Conservation (phyloP, 768 basidiomycete species). For the Trametes cinnabarina region DNA sequence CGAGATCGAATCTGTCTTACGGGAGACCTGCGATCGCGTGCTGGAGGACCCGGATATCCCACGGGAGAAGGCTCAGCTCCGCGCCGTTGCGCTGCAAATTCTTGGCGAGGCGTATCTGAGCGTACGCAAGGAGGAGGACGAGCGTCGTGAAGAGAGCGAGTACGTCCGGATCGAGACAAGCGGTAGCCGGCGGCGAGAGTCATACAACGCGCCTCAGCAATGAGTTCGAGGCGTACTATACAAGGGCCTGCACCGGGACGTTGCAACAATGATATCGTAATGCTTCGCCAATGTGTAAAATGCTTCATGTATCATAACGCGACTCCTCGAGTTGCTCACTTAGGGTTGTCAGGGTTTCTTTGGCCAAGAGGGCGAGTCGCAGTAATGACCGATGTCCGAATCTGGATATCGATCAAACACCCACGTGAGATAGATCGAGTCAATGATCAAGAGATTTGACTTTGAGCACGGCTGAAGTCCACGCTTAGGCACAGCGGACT, state of each 20-base stretch:
- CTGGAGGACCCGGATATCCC: conserved; percentile 56
- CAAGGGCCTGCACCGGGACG: too few relatives aligned
- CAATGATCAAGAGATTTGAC: background rate
- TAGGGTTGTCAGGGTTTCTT: too few relatives aligned
- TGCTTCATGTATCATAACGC: too few relatives aligned
- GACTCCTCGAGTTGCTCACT: too few relatives aligned
- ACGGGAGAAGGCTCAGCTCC: conserved; percentile 58
- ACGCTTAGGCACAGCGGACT: background rate
- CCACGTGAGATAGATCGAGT: conserved; percentile 7
- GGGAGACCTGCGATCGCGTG: conserved; percentile 84
- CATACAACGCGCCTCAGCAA: conserved; percentile 10
- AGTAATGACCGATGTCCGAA: too few relatives aligned
- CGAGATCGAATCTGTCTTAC: conserved; percentile 84
- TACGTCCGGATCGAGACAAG: conserved; percentile 82
- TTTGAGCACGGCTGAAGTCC: background rate
- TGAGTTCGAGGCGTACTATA: too few relatives aligned
- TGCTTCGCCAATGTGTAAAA: too few relatives aligned
- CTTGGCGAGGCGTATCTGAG: conserved; percentile 75
- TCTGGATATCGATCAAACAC: background rate
- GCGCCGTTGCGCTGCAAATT: conserved; percentile 81
- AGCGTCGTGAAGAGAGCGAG: conserved; percentile 59
- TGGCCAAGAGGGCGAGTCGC: too few relatives aligned
- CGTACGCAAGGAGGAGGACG: conserved; percentile 62
- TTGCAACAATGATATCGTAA: too few relatives aligned
- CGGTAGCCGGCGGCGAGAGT: conserved; percentile 50